Base-by-base conservation (phyloP, 1,284 basidiomycete genomes). In the Naganishia liquefaciens region DNA sequence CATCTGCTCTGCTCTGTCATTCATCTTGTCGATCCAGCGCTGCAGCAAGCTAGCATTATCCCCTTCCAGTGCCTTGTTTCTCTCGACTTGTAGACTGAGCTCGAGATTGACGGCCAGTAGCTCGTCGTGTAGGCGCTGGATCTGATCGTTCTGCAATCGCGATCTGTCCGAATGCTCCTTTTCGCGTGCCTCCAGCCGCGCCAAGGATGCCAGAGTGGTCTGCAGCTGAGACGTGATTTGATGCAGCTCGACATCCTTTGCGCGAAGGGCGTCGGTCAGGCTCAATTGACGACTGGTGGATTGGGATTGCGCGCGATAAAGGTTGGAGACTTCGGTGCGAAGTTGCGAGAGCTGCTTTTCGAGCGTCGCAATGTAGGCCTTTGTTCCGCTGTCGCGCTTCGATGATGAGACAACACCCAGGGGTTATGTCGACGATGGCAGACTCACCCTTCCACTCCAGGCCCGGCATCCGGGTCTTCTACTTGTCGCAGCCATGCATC, bases 21-120 rank as follows among this genome's bases (percentile, higher is more conserved):
- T 92, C 81, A 96, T 96, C 70, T 89, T 88, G 75, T 97, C 93
- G 27, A 97, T 82, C 93, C 93, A 97, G 19, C 93, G 87, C 76
- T 97, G 92, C 1, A 99, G 83, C 46, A 99, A 84, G 70, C 89
- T 89, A 21, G 94, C 93, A 73, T 99, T 99, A 79, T 99, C 95
- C 73, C 88, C 89, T 63, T 86, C 87, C 53, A 99, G 83, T 25
- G 84, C 88, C 71, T 87, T 83, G 75, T 96, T 97, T 44, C 91
- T 87, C 68, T 91, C 86, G 68, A 91, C 88, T 44, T 96, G 87
- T 74, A 94, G 91, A 51, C 87, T 85, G 19, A 98, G 85, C 76
- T 99, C 95, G 54, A 97, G 84, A 68, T 91, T 88, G 40, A 93
- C 84, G 0, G 93, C 91, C 70, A 87, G 88, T 77, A 94, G 88